These are phyloP conservation scores for Coffea canephora DNA, from an alignment of 257 asterid species.

Conservation along the genomic window DNA sequence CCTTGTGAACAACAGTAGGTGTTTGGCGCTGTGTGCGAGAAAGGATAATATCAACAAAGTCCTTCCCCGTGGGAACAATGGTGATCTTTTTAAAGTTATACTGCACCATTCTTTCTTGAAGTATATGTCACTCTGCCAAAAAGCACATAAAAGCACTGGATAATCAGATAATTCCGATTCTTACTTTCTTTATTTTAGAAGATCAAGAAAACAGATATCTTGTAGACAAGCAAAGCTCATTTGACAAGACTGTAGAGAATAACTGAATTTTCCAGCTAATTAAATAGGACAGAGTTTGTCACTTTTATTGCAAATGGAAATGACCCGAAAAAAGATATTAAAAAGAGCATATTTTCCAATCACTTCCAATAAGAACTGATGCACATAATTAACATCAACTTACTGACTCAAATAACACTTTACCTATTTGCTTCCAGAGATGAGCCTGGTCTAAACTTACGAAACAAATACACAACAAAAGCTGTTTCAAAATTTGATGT, in stretches of 20 bases:
- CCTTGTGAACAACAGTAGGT: conserved; percentile 96
- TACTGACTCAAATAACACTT: background rate
- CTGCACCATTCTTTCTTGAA: conserved; percentile 66
- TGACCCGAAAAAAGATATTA: background rate
- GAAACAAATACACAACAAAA: background rate
- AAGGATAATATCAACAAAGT: conserved; percentile 79
- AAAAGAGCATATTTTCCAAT: background rate
- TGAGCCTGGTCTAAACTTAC: background rate
- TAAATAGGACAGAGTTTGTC: background rate
- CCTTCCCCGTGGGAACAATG: conserved; percentile 85
- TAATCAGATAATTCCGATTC: background rate
- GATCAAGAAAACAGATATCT: background rate
- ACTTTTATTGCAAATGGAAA: background rate
- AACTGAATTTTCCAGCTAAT: background rate
- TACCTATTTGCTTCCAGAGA: background rate
- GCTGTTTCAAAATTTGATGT: background rate
- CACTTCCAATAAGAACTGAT: background rate
- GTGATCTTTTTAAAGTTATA: conserved; percentile 95
- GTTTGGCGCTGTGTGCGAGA: conserved; percentile 96
- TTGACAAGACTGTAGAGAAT: background rate
- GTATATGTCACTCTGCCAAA: background rate
- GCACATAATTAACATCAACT: background rate
- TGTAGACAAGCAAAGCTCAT: conserved; percentile 4
- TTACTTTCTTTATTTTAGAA: background rate
- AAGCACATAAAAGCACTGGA: background rate